Evolutionary conservation across 768 basidiomycete genomes (phyloP), one percentile per base, ranked within the genome.

Genomic region (Naematelia aurantialba): DNA sequence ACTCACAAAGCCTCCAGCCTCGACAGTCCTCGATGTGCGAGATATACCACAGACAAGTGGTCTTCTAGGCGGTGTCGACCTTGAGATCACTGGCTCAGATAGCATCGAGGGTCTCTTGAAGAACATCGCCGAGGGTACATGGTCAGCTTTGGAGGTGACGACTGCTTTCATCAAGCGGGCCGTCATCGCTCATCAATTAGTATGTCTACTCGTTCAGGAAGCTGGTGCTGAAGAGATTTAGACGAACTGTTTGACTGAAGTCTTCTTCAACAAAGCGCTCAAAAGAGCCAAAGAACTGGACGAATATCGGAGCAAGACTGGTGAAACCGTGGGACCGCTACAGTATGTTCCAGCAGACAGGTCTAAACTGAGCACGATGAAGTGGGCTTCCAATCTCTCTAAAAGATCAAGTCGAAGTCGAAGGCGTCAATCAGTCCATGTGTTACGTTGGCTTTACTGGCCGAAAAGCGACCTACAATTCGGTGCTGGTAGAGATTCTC

Each of bases 211-310:
- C 12, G 34, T 1, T 17, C 22, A 12, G 12, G 21, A 4, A 14
- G 3, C 22, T 4, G 24, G 12, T 42, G 26, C 26, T 44, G 19
- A 44, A 39, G 21, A 34, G 14, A 48, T 2, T 8, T 24, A 89
- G 87, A 84, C 84, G 4, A 89, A 89, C 64, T 90, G 89, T 70
- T 70, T 91, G 34, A 90, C 89, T 0, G 89, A 90, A 73, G 85
- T 89, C n/a, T 89, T 88, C 66, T 81, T 89, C 52, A 86, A 89
- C 22, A 80, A 82, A 3, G 89, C 87, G 0, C 78, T 89, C 3
- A 78, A 75, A 13, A 80, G 85, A 10, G 89, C 90, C 1, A 75
- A 80, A 14, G 81, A 84, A 69, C 79, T 91, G 3, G 90, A 91
- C 65, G 82, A 82, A 3, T 76, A 83, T 60, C 74, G 88, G 45